Percentiles rank a stretch among this genome's conserved stretches.
These are phyloP conservation scores for Tolypocladium cylindrosporum DNA, from an alignment of 2,329 filamentous ascomycete species.

Conservation along the genomic window DNA sequence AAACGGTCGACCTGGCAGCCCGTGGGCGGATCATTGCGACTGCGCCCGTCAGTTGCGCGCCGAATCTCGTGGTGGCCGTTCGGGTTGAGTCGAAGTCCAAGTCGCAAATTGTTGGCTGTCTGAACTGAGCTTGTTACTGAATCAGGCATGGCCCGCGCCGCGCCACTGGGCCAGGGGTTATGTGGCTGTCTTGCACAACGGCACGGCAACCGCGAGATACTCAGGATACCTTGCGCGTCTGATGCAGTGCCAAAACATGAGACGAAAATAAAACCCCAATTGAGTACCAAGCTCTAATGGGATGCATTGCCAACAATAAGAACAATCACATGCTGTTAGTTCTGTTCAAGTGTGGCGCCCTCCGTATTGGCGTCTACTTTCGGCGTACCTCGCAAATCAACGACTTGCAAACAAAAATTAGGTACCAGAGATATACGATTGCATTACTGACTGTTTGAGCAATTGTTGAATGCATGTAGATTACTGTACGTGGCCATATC, in stretches of 20 bases:
- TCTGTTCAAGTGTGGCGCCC: background rate
- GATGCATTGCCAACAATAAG: background rate
- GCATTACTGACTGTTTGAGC: background rate
- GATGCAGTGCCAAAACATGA: background rate
- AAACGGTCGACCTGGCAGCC: conserved; percentile 9
- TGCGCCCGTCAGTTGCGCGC: conserved; percentile 1
- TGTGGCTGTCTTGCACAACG: background rate
- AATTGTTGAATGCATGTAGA: background rate
- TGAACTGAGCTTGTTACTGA: background rate
- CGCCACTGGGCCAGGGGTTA: background rate
- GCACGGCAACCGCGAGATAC: background rate
- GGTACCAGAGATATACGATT: background rate
- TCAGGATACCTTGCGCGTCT: background rate
- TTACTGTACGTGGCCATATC: background rate
- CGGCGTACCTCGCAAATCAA: background rate
- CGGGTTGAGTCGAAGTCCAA: background rate
- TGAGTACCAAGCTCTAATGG: background rate
- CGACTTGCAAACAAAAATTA: background rate
- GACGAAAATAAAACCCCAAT: background rate
- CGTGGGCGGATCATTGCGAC: conserved; percentile 20
- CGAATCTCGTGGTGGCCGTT: background rate
- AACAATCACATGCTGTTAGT: background rate
- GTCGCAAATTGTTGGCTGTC: background rate
- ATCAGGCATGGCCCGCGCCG: background rate
- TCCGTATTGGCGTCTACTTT: background rate